Evolutionary conservation across 208 protist species (phyloP).

Genomic region (Leishmania amazonensis): DNA sequence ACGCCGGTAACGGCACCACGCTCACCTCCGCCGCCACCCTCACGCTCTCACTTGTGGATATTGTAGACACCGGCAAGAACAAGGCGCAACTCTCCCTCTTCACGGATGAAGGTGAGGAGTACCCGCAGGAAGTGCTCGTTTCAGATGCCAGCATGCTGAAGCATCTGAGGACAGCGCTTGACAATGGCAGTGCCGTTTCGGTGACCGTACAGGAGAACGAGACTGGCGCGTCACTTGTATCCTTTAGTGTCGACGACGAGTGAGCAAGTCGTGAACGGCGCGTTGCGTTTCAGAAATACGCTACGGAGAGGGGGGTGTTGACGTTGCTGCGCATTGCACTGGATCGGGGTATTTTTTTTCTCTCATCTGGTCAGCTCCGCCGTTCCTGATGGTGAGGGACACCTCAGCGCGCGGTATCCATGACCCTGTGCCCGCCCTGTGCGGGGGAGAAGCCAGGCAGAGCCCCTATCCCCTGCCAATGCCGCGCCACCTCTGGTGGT

Average conservation of each 20-base stretch:
- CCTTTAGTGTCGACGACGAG: slow-evolving; percentile 19
- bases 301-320: not conserved
- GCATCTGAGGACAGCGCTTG: slow-evolving; percentile 12
- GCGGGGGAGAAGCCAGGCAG: not conserved
- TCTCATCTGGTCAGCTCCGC: not conserved
- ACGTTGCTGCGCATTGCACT: no score
- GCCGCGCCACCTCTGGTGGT: not conserved
- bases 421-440: not conserved
- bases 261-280: not conserved
- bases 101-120: slow-evolving; percentile 32
- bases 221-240: slow-evolving; percentile 18
- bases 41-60: slow-evolving; percentile 34
- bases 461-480: not conserved
- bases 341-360: not conserved
- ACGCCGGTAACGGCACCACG: not conserved
- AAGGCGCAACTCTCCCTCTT: slow-evolving; percentile 27
- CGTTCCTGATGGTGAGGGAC: not conserved
- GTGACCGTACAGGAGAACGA: slow-evolving; percentile 29
- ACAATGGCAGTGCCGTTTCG: slow-evolving; percentile 16
- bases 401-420: not conserved
- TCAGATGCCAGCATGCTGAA: slow-evolving; percentile 16
- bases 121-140: slow-evolving; percentile 26
- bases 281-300: not conserved
- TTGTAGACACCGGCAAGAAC: slow-evolving; percentile 15
- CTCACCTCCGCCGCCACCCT: not conserved